Percentiles rank a stretch among this genome's conserved stretches.
Evolutionary conservation across 495 filamentous ascomycete genomes (phyloP).

Genomic region (Saxophila tyrrhenica): DNA sequence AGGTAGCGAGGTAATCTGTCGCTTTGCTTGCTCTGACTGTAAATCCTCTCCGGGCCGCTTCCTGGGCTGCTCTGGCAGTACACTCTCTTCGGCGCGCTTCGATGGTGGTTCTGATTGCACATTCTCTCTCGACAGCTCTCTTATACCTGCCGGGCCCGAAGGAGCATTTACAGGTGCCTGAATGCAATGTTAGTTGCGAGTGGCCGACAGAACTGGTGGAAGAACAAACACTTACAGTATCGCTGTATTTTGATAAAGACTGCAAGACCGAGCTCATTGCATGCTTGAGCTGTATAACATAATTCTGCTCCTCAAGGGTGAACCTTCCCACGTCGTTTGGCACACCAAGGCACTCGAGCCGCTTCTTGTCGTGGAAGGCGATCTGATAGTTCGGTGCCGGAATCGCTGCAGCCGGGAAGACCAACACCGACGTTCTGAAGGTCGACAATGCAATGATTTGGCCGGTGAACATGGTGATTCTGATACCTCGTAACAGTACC

Average conservation of each 20-base stretch:
- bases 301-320: conserved; percentile 18
- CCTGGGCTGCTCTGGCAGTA: not conserved
- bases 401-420: conserved; percentile 14
- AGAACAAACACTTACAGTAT: no score
- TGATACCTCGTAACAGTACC: conserved; percentile 23
- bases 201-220: not conserved
- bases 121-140: not conserved
- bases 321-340: not conserved
- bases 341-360: conserved; percentile 4
- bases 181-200: not conserved
- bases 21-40: not conserved
- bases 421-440: conserved; percentile 2
- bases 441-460: conserved; percentile 10
- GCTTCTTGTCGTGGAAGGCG: conserved; percentile 7
- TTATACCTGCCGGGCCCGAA: not conserved
- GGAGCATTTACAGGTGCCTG: not conserved
- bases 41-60: conserved; percentile 1
- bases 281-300: conserved; percentile 21
- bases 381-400: conserved; percentile 15
- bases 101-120: no score
- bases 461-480: not conserved
- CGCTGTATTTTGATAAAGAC: not conserved
- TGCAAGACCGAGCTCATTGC: conserved; percentile 3
- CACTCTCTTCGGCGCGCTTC: not conserved
- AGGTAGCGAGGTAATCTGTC: not conserved